Conservation (phyloP, 345 rosid species). For the Eucalyptus tenuipes region DNA sequence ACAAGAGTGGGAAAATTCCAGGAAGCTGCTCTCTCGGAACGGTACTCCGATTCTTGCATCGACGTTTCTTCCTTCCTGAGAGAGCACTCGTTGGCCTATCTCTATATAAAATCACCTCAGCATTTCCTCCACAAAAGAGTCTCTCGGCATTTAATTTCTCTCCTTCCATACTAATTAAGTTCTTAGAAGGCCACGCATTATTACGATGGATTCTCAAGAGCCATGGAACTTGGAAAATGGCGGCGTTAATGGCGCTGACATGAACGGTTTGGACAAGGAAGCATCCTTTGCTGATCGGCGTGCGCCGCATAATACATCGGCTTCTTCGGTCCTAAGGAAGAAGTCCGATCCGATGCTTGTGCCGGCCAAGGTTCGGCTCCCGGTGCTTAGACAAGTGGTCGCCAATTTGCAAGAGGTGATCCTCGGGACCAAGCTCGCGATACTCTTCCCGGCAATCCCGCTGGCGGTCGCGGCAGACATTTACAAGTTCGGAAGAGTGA, state of each 20-base stretch:
- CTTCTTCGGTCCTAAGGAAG: slow-evolving; percentile 20
- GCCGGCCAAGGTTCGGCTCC: slow-evolving; percentile 4
- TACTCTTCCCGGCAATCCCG: slow-evolving; percentile 36
- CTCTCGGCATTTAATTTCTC: background rate
- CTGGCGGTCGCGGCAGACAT: slow-evolving; percentile 17
- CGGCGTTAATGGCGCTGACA: background rate
- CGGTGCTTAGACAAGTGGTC: slow-evolving; percentile 5
- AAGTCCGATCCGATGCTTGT: slow-evolving; percentile 27
- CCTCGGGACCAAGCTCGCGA: slow-evolving; percentile 30
- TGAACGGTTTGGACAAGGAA: background rate
- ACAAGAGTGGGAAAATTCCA: slow-evolving; percentile 40
- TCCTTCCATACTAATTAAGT: background rate
- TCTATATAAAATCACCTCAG: background rate
- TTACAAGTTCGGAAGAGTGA: slow-evolving; percentile 23
- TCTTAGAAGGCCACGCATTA: background rate
- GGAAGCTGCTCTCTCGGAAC: slow-evolving; percentile 18
- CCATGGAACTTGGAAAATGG: slow-evolving; percentile 16
- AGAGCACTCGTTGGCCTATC: background rate
- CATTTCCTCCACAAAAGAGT: background rate
- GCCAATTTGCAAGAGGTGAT: slow-evolving; percentile 30
- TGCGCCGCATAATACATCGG: background rate
- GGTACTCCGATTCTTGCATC: background rate
- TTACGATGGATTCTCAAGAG: slow-evolving; percentile 7
- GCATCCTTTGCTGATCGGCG: background rate
- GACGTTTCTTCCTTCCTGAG: background rate